Evolutionary conservation across 345 rosid genomes (phyloP).

Genomic region (Bretschneidera sinensis): DNA sequence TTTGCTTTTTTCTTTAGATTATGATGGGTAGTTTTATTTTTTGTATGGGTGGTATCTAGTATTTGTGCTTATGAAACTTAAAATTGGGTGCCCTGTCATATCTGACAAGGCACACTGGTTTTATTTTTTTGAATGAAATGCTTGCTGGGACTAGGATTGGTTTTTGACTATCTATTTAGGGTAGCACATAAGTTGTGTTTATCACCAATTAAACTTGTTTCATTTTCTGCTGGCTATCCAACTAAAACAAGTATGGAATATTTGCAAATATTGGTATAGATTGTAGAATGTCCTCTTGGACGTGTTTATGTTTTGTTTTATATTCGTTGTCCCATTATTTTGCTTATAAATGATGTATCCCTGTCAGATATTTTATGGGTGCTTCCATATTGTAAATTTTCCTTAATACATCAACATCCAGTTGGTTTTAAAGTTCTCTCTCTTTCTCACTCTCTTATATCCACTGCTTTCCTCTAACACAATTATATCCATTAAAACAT

Average conservation of each 20-base stretch:
- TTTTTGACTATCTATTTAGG: too few species aligned
- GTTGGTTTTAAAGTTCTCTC: not conserved
- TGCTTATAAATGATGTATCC: not conserved
- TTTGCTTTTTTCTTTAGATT: not conserved
- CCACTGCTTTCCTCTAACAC: not conserved
- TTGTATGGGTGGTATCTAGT: not conserved
- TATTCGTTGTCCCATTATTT: not conserved
- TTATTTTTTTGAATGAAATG: too few species aligned
- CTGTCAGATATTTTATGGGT: not conserved
- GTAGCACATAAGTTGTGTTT: too few species aligned
- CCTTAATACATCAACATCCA: too few species aligned
- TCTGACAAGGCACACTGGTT: too few species aligned
- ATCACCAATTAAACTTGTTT: too few species aligned
- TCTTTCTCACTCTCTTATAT: not conserved
- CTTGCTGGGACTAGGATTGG: too few species aligned
- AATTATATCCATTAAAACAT: conserved; percentile 12
- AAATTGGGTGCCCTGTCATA: too few species aligned
- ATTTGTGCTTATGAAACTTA: too few species aligned
- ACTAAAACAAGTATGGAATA: not conserved
- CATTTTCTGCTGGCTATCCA: not conserved
- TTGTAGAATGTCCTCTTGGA: not conserved
- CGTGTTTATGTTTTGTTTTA: not conserved
- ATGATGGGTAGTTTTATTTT: not conserved
- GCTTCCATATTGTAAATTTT: not conserved
- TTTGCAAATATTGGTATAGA: not conserved